Base-by-base conservation (phyloP, 768 basidiomycete species). In the Panaeolus papilionaceus region DNA sequence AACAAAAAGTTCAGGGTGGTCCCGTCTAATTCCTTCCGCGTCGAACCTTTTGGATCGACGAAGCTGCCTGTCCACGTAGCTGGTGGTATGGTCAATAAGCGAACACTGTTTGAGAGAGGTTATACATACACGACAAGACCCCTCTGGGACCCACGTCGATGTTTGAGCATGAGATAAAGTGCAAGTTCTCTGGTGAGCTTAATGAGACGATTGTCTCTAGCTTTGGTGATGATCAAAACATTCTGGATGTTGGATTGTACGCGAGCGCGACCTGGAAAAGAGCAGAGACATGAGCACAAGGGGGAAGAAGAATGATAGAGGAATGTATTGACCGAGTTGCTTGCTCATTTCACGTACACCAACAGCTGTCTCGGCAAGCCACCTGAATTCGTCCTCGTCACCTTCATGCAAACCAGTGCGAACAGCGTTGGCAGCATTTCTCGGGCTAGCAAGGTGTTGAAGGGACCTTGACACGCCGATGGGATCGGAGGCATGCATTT, bases 321-420 rank as follows among this genome's bases (percentile, higher is more conserved):
- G 39, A 26, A 6, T 37, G 63, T 37, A 81, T 85, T 74, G 72
- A 95, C 97, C 98, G 18, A 99, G 90, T 78, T 97, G 94, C 79
- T 97, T 97, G 88, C 95, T 97, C 95, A 98, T 96, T 80, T 99
- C 98, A 61, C 98, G 87, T 11, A 99, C 98, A 44, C 95, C 93
- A 12, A 95, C 94, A 18, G 98, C 98, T 20, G 98, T 99, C 81
- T 97, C 97, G 8, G 97, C 98, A 14, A 99, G 85, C 72, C 96
- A 94, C 75, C 88, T 91, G 69, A 88, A 89, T 54, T 89, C 90
- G 26, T 93, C 90, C 37, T 91, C 89, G 38, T 89, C 90, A 61
- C 85, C 86, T 71, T 82, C 79, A 68, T 75, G 75, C 65, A 77
- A 76, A 66, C 73, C 38, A 74, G 73, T 47, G 72, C 67, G 49